A percentile compares a stretch with the other conserved stretches of the same genome.
Conservation (phyloP, 2,329 filamentous ascomycete genomes). For the Chaetomium globosum region DNA sequence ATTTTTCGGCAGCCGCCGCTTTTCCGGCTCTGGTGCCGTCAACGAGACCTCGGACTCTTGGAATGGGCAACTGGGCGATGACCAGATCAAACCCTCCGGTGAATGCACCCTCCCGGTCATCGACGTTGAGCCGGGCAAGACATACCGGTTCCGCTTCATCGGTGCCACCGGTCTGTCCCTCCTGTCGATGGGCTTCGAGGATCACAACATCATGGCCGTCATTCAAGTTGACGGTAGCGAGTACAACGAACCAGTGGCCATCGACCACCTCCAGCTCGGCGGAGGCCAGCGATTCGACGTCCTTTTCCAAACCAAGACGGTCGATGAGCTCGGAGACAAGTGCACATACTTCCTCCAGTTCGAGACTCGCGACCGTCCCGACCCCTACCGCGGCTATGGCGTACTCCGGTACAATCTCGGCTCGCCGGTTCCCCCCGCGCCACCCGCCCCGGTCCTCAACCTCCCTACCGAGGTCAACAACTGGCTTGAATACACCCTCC, state of each 20-base stretch:
- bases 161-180: constrained; percentile 59
- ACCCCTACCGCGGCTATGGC: constrained; percentile 51
- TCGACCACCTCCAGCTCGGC: constrained; percentile 57
- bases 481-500: constrained; percentile 54
- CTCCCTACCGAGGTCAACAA: constrained; percentile 43
- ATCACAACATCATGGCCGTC: constrained; percentile 57
- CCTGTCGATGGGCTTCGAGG: constrained; percentile 58
- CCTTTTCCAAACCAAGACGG: constrained; percentile 56
- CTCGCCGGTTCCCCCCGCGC: constrained; percentile 33
- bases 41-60: neutral
- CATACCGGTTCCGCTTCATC: constrained; percentile 64
- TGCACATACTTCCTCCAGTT: constrained; percentile 50
- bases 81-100: constrained; percentile 30
- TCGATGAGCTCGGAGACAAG: constrained; percentile 48
- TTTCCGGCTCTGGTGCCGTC: neutral
- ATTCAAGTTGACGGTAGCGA: constrained; percentile 63
- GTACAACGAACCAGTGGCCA: constrained; percentile 53
- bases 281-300: constrained; percentile 64
- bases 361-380: constrained; percentile 53
- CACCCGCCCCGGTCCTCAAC: constrained; percentile 39
- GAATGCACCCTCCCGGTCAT: constrained; percentile 55
- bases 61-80: neutral
- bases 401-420: constrained; percentile 44
- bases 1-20: constrained; percentile 27
- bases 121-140: constrained; percentile 61